Evolutionary conservation across 2,329 filamentous ascomycete species (phyloP), one percentile per base, ranked within the genome.

Genomic region (Fusarium sp.): DNA sequence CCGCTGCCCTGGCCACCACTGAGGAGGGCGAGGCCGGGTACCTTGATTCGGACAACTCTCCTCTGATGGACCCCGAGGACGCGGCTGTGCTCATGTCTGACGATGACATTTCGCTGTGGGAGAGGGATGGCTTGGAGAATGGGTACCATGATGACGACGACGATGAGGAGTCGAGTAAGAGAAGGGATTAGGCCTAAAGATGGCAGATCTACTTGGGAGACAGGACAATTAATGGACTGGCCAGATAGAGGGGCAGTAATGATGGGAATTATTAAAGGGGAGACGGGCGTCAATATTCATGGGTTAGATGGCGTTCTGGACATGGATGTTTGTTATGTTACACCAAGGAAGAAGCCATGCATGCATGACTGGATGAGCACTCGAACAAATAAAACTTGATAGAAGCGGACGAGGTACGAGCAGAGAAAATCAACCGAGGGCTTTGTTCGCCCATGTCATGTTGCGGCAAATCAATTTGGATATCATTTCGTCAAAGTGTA

Each of bases 41-140:
- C 64, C 84, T 80, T n/a, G 87, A 87, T 34, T 80, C 84, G 4
- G 87, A 88, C 60, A 82, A 84, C 16, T 66, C 77, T 4, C 81
- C 83, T 59, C 76, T 85, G 75, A 75, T 84, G 57, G 87, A 88
- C 32, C 86, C 87, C 45, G 84, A 86, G 39, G 87, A 88, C 41
- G 86, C 86, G 8, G 88, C 88, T 5, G 87, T 87, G 34, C 80
- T 90, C 43, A 89, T 90, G 87, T 86, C 87, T 54, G 89, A 89
- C 57, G 89, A 91, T 66, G 89, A 91, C 72, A 87, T 91, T 64
- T 90, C 88, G 34, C 81, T 91, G 23, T 91, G 89, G 89, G 88
- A 87, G 25, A 82, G 74, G 52, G 78, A 84, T 25, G 83, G 82
- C 27, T 82, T 81, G 25, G 82, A 81, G 37, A 82, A 81, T 45